A percentile compares a stretch with the other conserved stretches of the same genome.
phyloP scores from a whole-genome alignment of 1,284 basidiomycete genomes.

The Marasmius sp. region DNA sequence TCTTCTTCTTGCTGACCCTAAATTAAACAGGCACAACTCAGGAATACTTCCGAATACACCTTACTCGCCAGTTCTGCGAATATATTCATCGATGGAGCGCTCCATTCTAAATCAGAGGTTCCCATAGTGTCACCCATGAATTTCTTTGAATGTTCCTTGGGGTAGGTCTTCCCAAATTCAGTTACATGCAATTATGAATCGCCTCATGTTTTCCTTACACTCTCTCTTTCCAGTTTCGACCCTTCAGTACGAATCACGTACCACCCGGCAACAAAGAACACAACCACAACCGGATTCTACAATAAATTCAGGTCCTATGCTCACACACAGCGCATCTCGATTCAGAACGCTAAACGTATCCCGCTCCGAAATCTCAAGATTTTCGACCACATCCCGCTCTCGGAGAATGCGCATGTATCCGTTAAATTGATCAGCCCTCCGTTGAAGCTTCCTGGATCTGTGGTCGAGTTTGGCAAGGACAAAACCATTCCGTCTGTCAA shows the following conservation, averaged over 20 bases:
- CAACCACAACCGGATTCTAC: background rate
- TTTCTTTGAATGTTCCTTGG: background rate
- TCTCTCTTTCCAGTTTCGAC: background rate
- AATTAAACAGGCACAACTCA: background rate
- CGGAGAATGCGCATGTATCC: constrained; percentile 29
- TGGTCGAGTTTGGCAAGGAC: background rate
- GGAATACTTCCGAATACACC: background rate
- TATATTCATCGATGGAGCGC: background rate
- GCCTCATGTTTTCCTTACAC: too few relatives aligned
- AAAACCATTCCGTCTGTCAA: constrained; percentile 15
- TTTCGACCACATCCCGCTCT: constrained; percentile 35
- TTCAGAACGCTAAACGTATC: constrained; percentile 6
- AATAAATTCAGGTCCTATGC: background rate
- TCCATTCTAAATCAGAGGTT: background rate
- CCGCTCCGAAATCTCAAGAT: constrained; percentile 27
- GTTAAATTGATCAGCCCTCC: constrained; percentile 33
- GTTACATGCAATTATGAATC: background rate
- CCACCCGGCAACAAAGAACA: background rate
- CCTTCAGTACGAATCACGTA: background rate
- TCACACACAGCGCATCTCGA: constrained; percentile 5
- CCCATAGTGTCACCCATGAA: background rate
- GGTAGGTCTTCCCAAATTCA: background rate
- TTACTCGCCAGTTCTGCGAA: background rate
- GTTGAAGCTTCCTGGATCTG: constrained; percentile 13
- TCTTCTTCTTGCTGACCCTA: background rate